Conservation (phyloP, 495 filamentous ascomycete species). For the Xylaria curta region DNA sequence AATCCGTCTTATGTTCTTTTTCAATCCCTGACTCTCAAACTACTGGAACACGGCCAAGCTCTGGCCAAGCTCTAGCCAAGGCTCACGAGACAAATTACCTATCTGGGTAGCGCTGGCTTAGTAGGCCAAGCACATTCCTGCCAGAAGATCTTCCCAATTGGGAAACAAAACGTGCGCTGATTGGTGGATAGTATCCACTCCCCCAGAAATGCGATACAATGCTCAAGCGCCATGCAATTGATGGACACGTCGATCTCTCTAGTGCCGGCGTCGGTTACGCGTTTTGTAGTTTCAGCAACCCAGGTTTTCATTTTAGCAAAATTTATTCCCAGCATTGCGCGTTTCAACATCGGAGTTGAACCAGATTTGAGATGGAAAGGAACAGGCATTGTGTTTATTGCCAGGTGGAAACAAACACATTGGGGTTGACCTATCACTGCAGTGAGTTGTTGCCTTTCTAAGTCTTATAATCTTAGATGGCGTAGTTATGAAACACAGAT, state of each 20-base stretch:
- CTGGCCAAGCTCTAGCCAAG: background rate
- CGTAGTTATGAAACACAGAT: background rate
- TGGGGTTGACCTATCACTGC: background rate
- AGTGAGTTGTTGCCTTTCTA: background rate
- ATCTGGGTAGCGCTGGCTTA: background rate
- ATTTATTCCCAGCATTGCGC: background rate
- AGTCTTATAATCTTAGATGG: background rate
- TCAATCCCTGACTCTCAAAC: background rate
- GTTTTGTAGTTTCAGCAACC: slow-evolving; percentile 11
- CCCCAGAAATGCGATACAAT: slow-evolving; percentile 13
- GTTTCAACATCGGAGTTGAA: background rate
- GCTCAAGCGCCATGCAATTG: background rate
- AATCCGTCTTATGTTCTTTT: background rate
- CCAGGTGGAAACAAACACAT: background rate
- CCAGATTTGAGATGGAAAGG: background rate
- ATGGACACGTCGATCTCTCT: slow-evolving; percentile 1
- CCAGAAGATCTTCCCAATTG: background rate
- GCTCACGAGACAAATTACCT: background rate
- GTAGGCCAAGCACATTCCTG: background rate
- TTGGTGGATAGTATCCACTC: background rate
- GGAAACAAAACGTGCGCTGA: background rate
- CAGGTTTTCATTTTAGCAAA: background rate
- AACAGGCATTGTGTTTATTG: background rate
- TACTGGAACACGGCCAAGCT: slow-evolving; percentile 15
- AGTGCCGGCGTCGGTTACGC: slow-evolving; percentile 4